A percentile compares a stretch with the other conserved stretches of the same genome.
Conservation (phyloP, 2,329 filamentous ascomycete genomes). For the Talaromyces sp. region DNA sequence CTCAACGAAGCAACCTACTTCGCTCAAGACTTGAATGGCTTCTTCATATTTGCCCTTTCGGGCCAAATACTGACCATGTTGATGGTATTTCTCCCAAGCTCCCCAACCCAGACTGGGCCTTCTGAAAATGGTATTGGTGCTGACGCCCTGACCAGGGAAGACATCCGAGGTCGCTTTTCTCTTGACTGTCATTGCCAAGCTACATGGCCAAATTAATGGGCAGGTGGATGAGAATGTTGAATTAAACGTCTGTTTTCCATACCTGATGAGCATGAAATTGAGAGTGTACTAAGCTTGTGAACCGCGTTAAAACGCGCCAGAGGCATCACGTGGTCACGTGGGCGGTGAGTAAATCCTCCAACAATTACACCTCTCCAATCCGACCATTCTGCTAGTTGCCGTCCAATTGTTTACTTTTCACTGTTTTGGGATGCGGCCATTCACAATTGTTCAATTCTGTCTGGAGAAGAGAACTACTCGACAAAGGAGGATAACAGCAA, state of each 20-base stretch:
- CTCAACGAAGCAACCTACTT: slow-evolving; percentile 29
- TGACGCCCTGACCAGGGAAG: neutral
- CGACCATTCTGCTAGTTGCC: neutral
- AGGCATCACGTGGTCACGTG: slow-evolving; percentile 13
- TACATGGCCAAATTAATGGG: neutral
- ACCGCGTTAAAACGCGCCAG: slow-evolving; percentile 4
- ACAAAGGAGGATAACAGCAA: slow-evolving; percentile 8
- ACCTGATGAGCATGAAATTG: neutral
- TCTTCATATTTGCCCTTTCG: slow-evolving; percentile 42
- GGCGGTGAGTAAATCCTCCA: slow-evolving; percentile 11
- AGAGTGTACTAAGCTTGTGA: neutral
- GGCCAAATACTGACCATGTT: slow-evolving; percentile 44
- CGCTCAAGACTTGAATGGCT: slow-evolving; percentile 42
- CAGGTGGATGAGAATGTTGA: neutral
- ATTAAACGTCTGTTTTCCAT: neutral
- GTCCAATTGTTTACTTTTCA: slow-evolving; percentile 43
- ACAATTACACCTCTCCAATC: neutral
- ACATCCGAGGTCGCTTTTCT: neutral
- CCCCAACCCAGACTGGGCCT: slow-evolving; percentile 17
- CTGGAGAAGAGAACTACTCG: neutral
- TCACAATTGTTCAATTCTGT: neutral
- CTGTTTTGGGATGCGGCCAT: slow-evolving; percentile 34
- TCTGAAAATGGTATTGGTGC: slow-evolving; percentile 1
- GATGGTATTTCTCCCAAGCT: slow-evolving; percentile 30
- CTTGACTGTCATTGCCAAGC: slow-evolving; percentile 11